Percentiles rank a stretch among this genome's conserved stretches.
Conservation (phyloP, 768 basidiomycete species). For the Mycena alexandri region DNA sequence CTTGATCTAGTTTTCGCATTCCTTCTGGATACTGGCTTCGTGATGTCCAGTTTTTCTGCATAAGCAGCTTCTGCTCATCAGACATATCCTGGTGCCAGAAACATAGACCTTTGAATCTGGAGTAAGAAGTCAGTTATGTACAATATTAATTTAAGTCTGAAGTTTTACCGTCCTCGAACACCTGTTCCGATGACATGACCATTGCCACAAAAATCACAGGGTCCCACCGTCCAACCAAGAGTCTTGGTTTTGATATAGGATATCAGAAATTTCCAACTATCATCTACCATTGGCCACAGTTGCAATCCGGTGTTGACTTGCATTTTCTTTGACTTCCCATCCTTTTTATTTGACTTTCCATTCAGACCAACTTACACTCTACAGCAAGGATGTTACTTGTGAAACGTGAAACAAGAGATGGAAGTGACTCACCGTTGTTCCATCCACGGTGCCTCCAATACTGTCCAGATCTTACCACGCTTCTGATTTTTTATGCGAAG, state of each 20-base stretch:
- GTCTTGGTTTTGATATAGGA: not conserved
- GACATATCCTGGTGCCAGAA: conserved; percentile 6
- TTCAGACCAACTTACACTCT: too few relatives aligned
- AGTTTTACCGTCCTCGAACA: not conserved
- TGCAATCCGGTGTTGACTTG: not conserved
- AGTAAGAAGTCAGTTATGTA: too few relatives aligned
- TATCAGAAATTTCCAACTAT: not conserved
- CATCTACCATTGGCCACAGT: not conserved
- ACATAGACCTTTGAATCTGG: conserved; percentile 2
- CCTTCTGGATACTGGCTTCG: not conserved
- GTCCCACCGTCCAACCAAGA: conserved; percentile 2
- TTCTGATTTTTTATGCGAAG: not conserved
- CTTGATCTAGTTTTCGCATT: not conserved
- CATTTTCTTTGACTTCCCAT: not conserved
- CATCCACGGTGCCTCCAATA: conserved; percentile 1
- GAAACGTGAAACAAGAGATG: too few relatives aligned
- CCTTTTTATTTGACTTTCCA: too few relatives aligned
- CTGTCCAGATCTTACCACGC: conserved; percentile 5
- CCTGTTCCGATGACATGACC: not conserved
- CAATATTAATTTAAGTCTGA: too few relatives aligned
- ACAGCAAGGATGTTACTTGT: too few relatives aligned
- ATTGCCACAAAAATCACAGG: not conserved
- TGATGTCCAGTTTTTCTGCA: not conserved
- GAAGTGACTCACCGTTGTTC: not conserved
- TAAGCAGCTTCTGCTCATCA: not conserved